Base-by-base conservation (phyloP, 192 early-diverging fungal species). In the Coemansia sp. region DNA sequence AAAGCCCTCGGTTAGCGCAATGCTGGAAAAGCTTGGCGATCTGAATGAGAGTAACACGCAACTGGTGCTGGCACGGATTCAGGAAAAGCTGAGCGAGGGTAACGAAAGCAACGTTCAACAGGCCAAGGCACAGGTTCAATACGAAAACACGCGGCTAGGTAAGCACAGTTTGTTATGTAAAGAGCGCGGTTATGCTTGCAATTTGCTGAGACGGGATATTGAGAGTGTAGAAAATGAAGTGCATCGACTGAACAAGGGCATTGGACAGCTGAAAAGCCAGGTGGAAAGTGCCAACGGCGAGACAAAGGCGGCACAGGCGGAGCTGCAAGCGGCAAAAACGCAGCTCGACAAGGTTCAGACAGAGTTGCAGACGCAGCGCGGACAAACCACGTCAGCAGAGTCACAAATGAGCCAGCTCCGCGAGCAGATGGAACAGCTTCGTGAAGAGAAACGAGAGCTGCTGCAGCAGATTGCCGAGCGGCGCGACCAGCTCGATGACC, bases 91-190 rank as follows among this genome's bases (percentile, higher is more conserved):
- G 2, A 50, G 54, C 35, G 38, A 75, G 39, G 43, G 24, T 24
- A 41, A 21, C 8, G 45, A 7, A 11, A 43, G 41, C 25, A 64
- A 58, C 22, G 41, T 54, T 1, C 65, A 74, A 25, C 54, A 58
- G 23, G 60, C 37, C 6, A 80, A 74, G 35, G 77, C 77, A 2
- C 72, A 70, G 55, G 55, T 80, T 35, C 68, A 74, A 65, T 80
- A 70, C 27, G 77, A 80, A 7, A 80, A 80, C 62, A 59, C 77
- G 24, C 71, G 77, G 38, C 59, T 79, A 35, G 77, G 77, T 79
- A 79, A 67, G 77, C 15, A 62, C 70, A 70, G 48, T 73, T 76
- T 59, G 43, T 65, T 17, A 65, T 63, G 27, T 51, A 68, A 29
- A 71, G 67, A 37, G 58, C 69, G 47, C 65, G 69, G 37, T 61